Conservation (phyloP, 2,329 filamentous ascomycete species). For the Fusarium nanum region DNA sequence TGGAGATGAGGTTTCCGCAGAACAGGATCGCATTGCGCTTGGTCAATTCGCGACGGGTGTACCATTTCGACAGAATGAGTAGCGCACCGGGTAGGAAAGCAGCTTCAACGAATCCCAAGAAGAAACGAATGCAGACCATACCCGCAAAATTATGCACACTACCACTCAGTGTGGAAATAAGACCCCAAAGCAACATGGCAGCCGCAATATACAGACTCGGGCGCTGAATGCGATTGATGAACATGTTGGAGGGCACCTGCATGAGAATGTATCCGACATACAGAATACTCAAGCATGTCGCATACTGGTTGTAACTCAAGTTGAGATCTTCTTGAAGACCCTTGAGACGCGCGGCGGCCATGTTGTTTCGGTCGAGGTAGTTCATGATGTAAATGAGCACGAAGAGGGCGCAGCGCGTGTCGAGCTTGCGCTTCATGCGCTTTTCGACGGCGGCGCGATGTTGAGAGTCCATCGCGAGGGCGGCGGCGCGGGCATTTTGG, state of each 20-base stretch:
- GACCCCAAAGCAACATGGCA: slow-evolving; percentile 70
- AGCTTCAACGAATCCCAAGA: slow-evolving; percentile 71
- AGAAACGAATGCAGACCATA: slow-evolving; percentile 68
- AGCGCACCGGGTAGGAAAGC: slow-evolving; percentile 73
- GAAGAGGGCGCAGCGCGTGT: slow-evolving; percentile 73
- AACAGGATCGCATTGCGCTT: slow-evolving; percentile 68
- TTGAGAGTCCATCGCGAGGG: slow-evolving; percentile 53
- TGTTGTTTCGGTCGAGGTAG: slow-evolving; percentile 77
- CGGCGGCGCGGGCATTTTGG: slow-evolving; percentile 4
- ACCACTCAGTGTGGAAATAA: slow-evolving; percentile 68
- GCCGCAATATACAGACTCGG: slow-evolving; percentile 63
- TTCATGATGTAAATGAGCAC: slow-evolving; percentile 81
- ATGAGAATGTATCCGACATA: slow-evolving; percentile 75
- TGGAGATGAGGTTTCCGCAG: slow-evolving; percentile 69
- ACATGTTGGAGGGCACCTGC: slow-evolving; percentile 70
- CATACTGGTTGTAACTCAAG: slow-evolving; percentile 62
- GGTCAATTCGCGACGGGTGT: slow-evolving; percentile 69
- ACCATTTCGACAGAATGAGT: slow-evolving; percentile 74
- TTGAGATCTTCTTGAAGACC: slow-evolving; percentile 65
- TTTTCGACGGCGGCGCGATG: slow-evolving; percentile 70
- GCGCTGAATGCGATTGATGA: slow-evolving; percentile 65
- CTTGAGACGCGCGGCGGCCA: slow-evolving; percentile 73
- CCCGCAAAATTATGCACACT: slow-evolving; percentile 63
- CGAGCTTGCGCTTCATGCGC: slow-evolving; percentile 76
- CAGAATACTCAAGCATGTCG: slow-evolving; percentile 71